Percentiles rank a stretch among this genome's conserved stretches.
phyloP scores from a whole-genome alignment of 2,329 filamentous ascomycete genomes.

The Trichoderma lentiforme region DNA sequence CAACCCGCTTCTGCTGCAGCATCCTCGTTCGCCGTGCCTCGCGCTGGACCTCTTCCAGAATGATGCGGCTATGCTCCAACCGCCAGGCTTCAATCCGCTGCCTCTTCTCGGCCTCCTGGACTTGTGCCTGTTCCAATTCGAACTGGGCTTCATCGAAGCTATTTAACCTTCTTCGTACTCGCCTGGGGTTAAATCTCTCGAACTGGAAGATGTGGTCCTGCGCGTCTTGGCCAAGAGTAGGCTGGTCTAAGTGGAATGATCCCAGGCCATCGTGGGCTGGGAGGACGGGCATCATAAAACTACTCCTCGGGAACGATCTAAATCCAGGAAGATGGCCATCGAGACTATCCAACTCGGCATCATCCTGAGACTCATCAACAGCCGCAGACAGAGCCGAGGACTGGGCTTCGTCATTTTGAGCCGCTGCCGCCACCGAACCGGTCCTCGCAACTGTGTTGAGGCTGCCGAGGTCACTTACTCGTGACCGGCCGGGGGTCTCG shows the following conservation, averaged over 20 bases:
- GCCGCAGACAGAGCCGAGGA: constrained; percentile 38
- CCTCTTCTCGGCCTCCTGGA: constrained; percentile 69
- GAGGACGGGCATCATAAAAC: constrained; percentile 65
- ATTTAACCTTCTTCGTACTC: constrained; percentile 54
- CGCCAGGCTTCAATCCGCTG: constrained; percentile 89
- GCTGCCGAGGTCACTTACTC: constrained; percentile 76
- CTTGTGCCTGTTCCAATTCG: constrained; percentile 51
- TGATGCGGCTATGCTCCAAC: constrained; percentile 79
- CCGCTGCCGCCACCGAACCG: constrained; percentile 31
- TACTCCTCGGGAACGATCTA: constrained; percentile 52
- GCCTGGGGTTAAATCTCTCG: constrained; percentile 75
- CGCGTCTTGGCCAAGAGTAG: constrained; percentile 52
- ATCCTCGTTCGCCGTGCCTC: constrained; percentile 60
- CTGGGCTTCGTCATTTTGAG: constrained; percentile 40
- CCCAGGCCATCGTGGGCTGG: constrained; percentile 90
- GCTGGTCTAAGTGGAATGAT: constrained; percentile 67
- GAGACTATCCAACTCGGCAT: constrained; percentile 83
- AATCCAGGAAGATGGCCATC: constrained; percentile 92
- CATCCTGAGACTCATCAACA: constrained; percentile 48
- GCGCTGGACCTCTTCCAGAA: constrained; percentile 84
- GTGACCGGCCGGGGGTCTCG: constrained; percentile 65
- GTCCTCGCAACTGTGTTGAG: constrained; percentile 67
- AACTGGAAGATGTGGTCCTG: constrained; percentile 89
- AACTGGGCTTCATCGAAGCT: constrained; percentile 50
- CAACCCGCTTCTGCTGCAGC: constrained; percentile 57